Evolutionary conservation across 2,329 filamentous ascomycete genomes (phyloP).

Genomic region (Trematosphaeria pertusa): DNA sequence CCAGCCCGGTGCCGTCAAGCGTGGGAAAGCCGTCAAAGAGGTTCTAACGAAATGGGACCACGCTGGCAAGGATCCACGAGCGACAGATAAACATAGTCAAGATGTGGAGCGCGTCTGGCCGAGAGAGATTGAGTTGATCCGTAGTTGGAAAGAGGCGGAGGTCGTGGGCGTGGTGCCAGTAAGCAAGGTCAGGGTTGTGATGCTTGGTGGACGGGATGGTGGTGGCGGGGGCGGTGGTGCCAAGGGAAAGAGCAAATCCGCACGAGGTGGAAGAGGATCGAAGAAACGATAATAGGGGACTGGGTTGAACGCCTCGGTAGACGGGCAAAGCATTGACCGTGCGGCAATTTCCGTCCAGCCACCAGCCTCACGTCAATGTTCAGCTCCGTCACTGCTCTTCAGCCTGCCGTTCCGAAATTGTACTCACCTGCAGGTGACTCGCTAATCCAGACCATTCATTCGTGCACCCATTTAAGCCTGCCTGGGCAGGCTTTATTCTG

Average conservation of each 20-base stretch:
- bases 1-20: slow-evolving; percentile 88
- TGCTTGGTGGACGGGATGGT: slow-evolving; percentile 53
- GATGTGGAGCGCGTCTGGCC: slow-evolving; percentile 81
- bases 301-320: neutral
- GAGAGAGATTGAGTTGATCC: slow-evolving; percentile 83
- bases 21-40: slow-evolving; percentile 92
- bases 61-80: slow-evolving; percentile 61
- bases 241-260: slow-evolving; percentile 36
- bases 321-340: too few species aligned
- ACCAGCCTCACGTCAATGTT: too few species aligned
- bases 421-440: too few species aligned
- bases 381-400: too few species aligned
- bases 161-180: slow-evolving; percentile 82
- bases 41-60: slow-evolving; percentile 81
- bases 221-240: slow-evolving; percentile 32
- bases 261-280: slow-evolving; percentile 37
- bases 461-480: too few species aligned
- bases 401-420: too few species aligned
- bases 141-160: slow-evolving; percentile 80
- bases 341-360: too few species aligned
- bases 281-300: slow-evolving; percentile 32
- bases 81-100: slow-evolving; percentile 54
- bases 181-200: slow-evolving; percentile 79
- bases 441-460: too few species aligned
- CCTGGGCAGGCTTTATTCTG: too few species aligned